Conservation (phyloP, 441 rosid genomes). For the Euphorbia celastroides region DNA sequence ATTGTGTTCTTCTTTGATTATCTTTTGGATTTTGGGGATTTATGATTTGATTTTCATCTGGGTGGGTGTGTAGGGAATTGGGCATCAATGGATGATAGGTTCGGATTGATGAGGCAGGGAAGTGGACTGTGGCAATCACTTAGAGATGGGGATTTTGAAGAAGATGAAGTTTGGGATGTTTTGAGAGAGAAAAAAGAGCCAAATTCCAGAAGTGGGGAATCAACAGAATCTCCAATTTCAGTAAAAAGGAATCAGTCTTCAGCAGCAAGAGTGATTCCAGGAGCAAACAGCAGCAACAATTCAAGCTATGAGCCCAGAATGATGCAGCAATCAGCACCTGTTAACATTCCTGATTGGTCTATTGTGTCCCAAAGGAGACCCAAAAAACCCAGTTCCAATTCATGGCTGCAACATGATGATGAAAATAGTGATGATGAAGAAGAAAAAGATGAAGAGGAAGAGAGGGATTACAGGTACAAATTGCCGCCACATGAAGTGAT, state of each 20-base stretch:
- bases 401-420: slow-evolving; percentile 9
- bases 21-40: not conserved
- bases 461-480: slow-evolving; percentile 23
- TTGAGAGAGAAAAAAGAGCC: slow-evolving; percentile 31
- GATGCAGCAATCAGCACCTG: slow-evolving; percentile 62
- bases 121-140: slow-evolving; percentile 52
- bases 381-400: too few relatives aligned
- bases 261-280: slow-evolving; percentile 59
- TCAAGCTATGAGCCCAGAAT: slow-evolving; percentile 25
- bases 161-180: slow-evolving; percentile 74
- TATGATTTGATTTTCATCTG: not conserved
- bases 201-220: slow-evolving; percentile 18
- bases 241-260: slow-evolving; percentile 30
- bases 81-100: slow-evolving; percentile 32
- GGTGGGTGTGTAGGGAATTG: slow-evolving; percentile 18
- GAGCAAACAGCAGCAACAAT: slow-evolving; percentile 19
- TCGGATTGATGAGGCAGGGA: slow-evolving; percentile 35
- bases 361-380: slow-evolving; percentile 28
- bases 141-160: slow-evolving; percentile 65
- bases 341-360: slow-evolving; percentile 70
- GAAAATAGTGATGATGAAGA: slow-evolving; percentile 16
- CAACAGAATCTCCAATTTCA: slow-evolving; percentile 22
- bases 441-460: slow-evolving; percentile 24
- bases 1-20: not conserved
- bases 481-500: slow-evolving; percentile 73